Conservation (phyloP, 1,284 basidiomycete genomes). For the Erythrobasidium hasegawianum region DNA sequence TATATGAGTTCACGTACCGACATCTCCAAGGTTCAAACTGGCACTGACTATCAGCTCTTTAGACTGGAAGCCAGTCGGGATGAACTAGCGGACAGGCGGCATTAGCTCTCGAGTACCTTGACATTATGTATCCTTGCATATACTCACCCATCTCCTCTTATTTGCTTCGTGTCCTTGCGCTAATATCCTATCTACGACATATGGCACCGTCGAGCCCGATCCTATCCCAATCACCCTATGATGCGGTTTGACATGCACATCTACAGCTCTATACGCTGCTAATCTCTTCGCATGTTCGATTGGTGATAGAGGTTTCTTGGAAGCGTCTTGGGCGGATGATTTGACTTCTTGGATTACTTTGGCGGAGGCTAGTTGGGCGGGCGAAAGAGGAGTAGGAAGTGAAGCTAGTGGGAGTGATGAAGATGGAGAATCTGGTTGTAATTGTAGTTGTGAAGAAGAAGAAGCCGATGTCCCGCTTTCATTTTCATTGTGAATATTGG, state of each 20-base stretch:
- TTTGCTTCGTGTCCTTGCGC: conserved; percentile 76
- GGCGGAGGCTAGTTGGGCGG: no score
- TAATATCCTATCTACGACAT: conserved; percentile 91
- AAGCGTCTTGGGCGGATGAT: no score
- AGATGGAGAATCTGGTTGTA: no score
- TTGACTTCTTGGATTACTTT: no score
- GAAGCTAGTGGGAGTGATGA: no score
- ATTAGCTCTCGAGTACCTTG: no score
- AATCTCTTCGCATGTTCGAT: conserved; percentile 67
- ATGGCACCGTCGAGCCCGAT: conserved; percentile 88
- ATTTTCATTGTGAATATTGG: no score
- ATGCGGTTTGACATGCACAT: conserved; percentile 75
- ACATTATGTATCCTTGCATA: no score
- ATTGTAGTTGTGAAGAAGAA: no score
- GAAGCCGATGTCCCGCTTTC: no score
- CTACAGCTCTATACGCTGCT: conserved; percentile 91
- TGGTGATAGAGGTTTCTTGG: conserved; percentile 2
- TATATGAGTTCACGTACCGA: conserved; percentile 61
- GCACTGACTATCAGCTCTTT: conserved; percentile 87
- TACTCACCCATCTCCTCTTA: conserved; percentile 68
- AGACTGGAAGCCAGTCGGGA: conserved; percentile 73
- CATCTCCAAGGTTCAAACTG: conserved; percentile 78
- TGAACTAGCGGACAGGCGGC: no score
- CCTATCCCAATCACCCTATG: conserved; percentile 91
- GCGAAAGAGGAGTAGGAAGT: no score